Evolutionary conservation across 2,329 filamentous ascomycete species (phyloP).

Genomic region (Neofusicoccum cordaticola): DNA sequence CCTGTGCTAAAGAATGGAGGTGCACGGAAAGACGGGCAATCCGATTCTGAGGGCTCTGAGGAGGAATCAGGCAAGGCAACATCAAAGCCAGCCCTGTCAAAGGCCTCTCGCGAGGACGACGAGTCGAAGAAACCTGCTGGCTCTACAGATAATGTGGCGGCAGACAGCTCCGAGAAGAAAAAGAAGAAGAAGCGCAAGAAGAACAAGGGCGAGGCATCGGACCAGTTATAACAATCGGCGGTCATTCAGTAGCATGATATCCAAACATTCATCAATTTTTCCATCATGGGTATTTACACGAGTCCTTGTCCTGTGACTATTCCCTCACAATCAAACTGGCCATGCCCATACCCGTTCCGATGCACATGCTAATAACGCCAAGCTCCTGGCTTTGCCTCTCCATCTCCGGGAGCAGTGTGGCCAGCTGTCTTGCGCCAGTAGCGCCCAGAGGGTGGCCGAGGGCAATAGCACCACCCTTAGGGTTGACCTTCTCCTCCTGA

Average conservation of each 20-base stretch:
- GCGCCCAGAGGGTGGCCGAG: constrained; percentile 88
- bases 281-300: not conserved
- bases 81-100: not conserved
- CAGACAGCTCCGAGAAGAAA: not conserved
- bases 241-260: not conserved
- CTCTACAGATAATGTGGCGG: too few species aligned
- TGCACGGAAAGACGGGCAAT: not conserved
- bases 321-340: constrained; percentile 51
- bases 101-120: not conserved
- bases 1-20: not conserved
- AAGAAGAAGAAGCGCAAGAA: constrained; percentile 3
- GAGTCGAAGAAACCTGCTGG: not conserved
- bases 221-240: not conserved
- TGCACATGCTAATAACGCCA: constrained; percentile 88
- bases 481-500: constrained; percentile 73
- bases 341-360: constrained; percentile 54
- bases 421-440: constrained; percentile 78
- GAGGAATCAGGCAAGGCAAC: not conserved
- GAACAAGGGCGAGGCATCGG: constrained; percentile 1
- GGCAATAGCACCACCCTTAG: constrained; percentile 91
- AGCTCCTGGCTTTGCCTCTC: constrained; percentile 66
- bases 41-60: not conserved
- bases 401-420: constrained; percentile 69
- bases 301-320: constrained; percentile 24
- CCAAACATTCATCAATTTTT: not conserved